Evolutionary conservation across 768 basidiomycete species (phyloP).

Genomic region (Pholiota conissans): DNA sequence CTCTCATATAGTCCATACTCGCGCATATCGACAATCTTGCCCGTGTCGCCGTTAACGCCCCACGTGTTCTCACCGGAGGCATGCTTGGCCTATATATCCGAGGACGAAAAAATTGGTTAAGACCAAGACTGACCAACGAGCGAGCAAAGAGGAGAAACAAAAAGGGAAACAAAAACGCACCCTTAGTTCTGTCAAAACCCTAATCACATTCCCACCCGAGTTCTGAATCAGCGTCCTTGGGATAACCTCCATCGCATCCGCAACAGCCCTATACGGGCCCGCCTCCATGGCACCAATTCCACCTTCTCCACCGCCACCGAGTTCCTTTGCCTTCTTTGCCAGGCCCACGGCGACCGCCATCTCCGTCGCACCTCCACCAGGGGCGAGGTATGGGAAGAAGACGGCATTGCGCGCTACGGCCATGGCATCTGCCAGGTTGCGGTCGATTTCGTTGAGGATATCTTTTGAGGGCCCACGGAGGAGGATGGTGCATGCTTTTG

Average conservation of each 20-base stretch:
- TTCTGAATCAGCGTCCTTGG: slow-evolving; percentile 95
- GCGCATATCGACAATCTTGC: slow-evolving; percentile 96
- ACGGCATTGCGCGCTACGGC: slow-evolving; percentile 95
- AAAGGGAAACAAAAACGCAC: slow-evolving; percentile 41
- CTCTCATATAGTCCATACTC: slow-evolving; percentile 92
- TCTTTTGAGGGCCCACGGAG: slow-evolving; percentile 98
- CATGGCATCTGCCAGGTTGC: slow-evolving; percentile 98
- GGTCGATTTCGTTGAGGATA: slow-evolving; percentile 96
- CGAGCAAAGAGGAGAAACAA: background rate
- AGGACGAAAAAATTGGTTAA: background rate
- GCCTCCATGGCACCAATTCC: background rate
- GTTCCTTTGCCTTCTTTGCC: slow-evolving; percentile 72
- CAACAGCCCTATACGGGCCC: slow-evolving; percentile 89
- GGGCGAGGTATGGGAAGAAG: slow-evolving; percentile 92
- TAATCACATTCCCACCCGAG: slow-evolving; percentile 91
- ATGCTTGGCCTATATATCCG: slow-evolving; percentile 77
- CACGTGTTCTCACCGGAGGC: slow-evolving; percentile 87
- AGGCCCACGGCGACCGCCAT: slow-evolving; percentile 95
- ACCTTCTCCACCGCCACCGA: slow-evolving; percentile 80
- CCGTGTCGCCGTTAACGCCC: slow-evolving; percentile 96
- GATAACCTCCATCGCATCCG: slow-evolving; percentile 97
- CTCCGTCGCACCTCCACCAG: slow-evolving; percentile 96
- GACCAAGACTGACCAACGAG: background rate
- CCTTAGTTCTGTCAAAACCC: slow-evolving; percentile 90
- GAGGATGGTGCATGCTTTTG: slow-evolving; percentile 97